These are phyloP conservation scores for Lasiodiplodia sp. DNA, from an alignment of 2,329 filamentous ascomycete genomes.

Conservation along the genomic window DNA sequence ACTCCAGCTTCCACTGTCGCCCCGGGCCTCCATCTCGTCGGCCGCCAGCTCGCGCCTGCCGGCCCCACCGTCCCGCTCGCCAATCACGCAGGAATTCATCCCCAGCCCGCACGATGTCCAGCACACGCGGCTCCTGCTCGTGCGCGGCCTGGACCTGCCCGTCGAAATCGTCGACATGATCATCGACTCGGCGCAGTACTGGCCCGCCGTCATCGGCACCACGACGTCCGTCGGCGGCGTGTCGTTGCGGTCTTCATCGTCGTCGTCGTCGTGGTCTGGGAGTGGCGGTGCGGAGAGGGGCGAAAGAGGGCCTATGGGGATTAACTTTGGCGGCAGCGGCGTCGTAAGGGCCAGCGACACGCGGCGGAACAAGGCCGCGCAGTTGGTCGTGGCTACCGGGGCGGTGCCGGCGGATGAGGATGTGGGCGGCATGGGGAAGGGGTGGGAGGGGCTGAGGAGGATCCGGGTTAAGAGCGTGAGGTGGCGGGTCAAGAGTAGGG, in stretches of 20 bases:
- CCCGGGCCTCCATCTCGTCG: background rate
- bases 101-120: constrained; percentile 4
- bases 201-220: constrained; percentile 12
- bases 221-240: background rate
- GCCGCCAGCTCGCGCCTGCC: background rate
- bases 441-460: constrained; percentile 13
- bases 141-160: constrained; percentile 17
- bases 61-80: background rate
- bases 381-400: constrained; percentile 16
- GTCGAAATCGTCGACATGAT: constrained; percentile 21
- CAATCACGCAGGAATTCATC: background rate
- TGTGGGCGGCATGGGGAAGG: background rate
- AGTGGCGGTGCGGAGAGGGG: background rate
- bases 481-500: constrained; percentile 37
- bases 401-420: constrained; percentile 16
- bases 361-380: constrained; percentile 10
- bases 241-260: background rate
- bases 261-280: background rate
- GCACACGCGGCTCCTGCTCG: constrained; percentile 5
- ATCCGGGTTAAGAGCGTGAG: background rate
- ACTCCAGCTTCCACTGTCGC: background rate
- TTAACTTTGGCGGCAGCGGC: background rate
- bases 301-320: background rate
- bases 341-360: constrained; percentile 10
- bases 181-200: constrained; percentile 27